phyloP scores from a whole-genome alignment of 768 basidiomycete species.

The Suillus decipiens region DNA sequence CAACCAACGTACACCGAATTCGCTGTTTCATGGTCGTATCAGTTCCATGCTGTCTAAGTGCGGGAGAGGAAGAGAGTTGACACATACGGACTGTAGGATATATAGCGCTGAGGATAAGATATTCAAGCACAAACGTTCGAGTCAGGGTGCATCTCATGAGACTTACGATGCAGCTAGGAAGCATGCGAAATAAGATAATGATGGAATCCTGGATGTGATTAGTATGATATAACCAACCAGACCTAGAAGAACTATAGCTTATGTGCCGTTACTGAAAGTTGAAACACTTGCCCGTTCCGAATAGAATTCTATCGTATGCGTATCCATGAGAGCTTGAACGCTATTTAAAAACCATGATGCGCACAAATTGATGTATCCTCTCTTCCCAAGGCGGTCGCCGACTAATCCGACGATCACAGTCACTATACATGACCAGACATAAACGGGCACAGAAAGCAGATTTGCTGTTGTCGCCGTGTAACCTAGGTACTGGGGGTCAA shows the following conservation, averaged over 20 bases:
- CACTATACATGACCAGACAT: conserved; percentile 69
- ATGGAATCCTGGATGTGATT: conserved; percentile 57
- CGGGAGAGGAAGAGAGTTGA: not conserved
- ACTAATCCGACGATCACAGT: conserved; percentile 62
- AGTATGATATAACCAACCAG: conserved; percentile 68
- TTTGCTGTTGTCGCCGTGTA: conserved; percentile 69
- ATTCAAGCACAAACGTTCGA: conserved; percentile 7
- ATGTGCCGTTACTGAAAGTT: no score
- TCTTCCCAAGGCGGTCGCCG: conserved; percentile 59
- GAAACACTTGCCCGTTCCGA: conserved; percentile 31
- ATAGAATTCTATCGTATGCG: conserved; percentile 17
- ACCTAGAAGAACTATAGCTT: conserved; percentile 27
- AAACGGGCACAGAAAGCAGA: conserved; percentile 75
- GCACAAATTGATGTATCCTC: conserved; percentile 64
- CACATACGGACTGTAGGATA: conserved; percentile 49
- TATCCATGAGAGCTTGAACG: not conserved
- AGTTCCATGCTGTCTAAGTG: not conserved
- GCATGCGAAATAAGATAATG: conserved; percentile 71
- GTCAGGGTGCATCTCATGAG: not conserved
- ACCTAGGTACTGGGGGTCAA: conserved; percentile 35
- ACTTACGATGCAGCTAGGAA: conserved; percentile 72
- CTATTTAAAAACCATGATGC: conserved; percentile 19
- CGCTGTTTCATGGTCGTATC: conserved; percentile 26
- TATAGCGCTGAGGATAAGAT: conserved; percentile 36
- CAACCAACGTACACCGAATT: conserved; percentile 50